A percentile compares a stretch with the other conserved stretches of the same genome.
Conservation (phyloP, 371 early-diverging fungal genomes). For the Actinomortierella ambigua region DNA sequence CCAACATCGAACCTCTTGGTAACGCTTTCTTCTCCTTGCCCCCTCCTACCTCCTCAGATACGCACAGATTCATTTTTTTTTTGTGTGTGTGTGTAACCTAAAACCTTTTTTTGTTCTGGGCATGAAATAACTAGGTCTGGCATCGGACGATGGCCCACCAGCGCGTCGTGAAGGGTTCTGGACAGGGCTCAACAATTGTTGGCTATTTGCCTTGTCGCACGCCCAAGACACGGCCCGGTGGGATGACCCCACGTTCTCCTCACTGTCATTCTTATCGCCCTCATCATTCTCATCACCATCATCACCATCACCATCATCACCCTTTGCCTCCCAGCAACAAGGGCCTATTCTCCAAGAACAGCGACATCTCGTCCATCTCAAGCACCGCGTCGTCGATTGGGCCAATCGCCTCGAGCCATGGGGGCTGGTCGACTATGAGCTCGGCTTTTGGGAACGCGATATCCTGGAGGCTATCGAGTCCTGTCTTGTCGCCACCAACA, state of each 20-base stretch:
- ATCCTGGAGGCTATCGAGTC: constrained; percentile 72
- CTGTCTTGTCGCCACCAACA: constrained; percentile 5
- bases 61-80: constrained; percentile 19
- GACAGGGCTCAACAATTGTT: constrained; percentile 81
- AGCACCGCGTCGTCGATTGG: constrained; percentile 72
- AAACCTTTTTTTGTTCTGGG: constrained; percentile 1
- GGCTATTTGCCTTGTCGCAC: constrained; percentile 77
- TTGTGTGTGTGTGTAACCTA: no score
- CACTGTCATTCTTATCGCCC: no score
- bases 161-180: constrained; percentile 65
- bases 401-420: constrained; percentile 75
- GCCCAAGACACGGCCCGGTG: constrained; percentile 56
- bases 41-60: constrained; percentile 18
- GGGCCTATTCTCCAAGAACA: constrained; percentile 48
- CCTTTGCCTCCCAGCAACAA: no score
- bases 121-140: constrained; percentile 45
- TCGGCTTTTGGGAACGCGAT: constrained; percentile 86
- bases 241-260: constrained; percentile 61
- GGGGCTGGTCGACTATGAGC: constrained; percentile 86
- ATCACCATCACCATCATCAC: no score
- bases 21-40: no score
- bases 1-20: constrained; percentile 76
- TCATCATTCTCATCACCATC: no score
- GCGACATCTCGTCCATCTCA: constrained; percentile 66
- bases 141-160: constrained; percentile 58